Evolutionary conservation across 2,329 filamentous ascomycete genomes (phyloP).

Genomic region (Parastagonospora nodorum): DNA sequence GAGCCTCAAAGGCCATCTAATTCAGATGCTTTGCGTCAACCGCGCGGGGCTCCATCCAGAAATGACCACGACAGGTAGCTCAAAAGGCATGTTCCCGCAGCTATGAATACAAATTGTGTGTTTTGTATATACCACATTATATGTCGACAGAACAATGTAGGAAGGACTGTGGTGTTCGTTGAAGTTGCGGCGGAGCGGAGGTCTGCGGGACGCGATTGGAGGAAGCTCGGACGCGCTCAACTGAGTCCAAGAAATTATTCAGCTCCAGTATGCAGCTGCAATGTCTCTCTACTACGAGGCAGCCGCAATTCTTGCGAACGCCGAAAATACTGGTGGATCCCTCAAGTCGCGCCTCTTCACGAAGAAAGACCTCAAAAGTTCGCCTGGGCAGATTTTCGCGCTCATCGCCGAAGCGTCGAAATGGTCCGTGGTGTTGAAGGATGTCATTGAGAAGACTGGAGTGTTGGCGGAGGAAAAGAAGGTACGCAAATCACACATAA

Average conservation of each 20-base stretch:
- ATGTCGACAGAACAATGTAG: too few relatives aligned
- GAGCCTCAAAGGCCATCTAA: too few relatives aligned
- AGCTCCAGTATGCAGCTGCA: constrained; percentile 10
- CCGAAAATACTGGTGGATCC: constrained; percentile 73
- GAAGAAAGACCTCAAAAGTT: constrained; percentile 74
- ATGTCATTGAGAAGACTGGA: constrained; percentile 82
- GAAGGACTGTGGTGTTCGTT: too few relatives aligned
- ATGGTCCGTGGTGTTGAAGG: constrained; percentile 85
- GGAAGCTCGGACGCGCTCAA: constrained; percentile 2
- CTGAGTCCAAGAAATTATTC: constrained; percentile 8
- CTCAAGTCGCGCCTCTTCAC: constrained; percentile 84
- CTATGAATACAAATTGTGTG: too few relatives aligned
- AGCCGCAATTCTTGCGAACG: constrained; percentile 70
- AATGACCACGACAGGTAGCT: too few relatives aligned
- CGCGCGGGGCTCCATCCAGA: too few relatives aligned
- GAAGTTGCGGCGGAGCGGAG: not conserved
- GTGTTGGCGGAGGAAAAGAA: constrained; percentile 82
- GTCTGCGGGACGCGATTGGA: not conserved
- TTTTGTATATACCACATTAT: too few relatives aligned
- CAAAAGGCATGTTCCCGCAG: too few relatives aligned
- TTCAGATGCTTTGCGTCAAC: too few relatives aligned
- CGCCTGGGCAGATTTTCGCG: constrained; percentile 83
- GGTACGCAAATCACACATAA: constrained; percentile 55
- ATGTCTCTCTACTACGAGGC: constrained; percentile 98
- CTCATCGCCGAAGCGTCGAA: constrained; percentile 85